Evolutionary conservation across 441 rosid genomes (phyloP).

Genomic region (Euphorbia celastroides): DNA sequence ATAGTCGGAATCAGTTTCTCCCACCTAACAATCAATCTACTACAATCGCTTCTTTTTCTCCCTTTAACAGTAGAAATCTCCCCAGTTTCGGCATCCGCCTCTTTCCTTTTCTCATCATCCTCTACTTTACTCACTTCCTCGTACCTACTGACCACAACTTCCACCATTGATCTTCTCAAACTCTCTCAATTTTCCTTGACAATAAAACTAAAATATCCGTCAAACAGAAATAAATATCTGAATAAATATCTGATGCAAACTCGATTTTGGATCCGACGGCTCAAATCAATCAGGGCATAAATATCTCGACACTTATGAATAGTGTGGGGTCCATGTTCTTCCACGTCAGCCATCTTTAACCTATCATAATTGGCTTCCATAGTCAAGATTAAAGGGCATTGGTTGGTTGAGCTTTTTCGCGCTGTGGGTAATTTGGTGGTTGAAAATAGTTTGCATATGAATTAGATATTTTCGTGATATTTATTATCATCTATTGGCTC

Average conservation of each 20-base stretch:
- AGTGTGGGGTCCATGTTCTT: conserved; percentile 21
- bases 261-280: neutral
- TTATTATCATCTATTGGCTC: neutral
- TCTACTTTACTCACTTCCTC: conserved; percentile 5
- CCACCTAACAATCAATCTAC: conserved; percentile 11
- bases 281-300: conserved; percentile 3
- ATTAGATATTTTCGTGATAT: conserved; percentile 17
- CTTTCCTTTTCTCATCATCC: neutral
- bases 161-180: conserved; percentile 10
- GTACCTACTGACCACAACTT: conserved; percentile 11
- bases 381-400: neutral
- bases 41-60: conserved; percentile 6
- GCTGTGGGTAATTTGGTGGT: conserved; percentile 9
- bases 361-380: neutral
- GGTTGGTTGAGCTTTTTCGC: neutral
- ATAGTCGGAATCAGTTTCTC: conserved; percentile 54
- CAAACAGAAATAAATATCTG: neutral
- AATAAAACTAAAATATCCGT: neutral
- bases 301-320: conserved; percentile 23
- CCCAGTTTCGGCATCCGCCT: neutral
- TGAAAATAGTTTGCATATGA: neutral
- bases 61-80: neutral
- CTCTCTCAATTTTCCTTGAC: neutral
- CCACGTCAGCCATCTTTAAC: conserved; percentile 27
- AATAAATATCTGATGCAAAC: neutral